These are phyloP conservation scores for Lactifluus volemus DNA, from an alignment of 768 basidiomycete species.

Conservation along the genomic window DNA sequence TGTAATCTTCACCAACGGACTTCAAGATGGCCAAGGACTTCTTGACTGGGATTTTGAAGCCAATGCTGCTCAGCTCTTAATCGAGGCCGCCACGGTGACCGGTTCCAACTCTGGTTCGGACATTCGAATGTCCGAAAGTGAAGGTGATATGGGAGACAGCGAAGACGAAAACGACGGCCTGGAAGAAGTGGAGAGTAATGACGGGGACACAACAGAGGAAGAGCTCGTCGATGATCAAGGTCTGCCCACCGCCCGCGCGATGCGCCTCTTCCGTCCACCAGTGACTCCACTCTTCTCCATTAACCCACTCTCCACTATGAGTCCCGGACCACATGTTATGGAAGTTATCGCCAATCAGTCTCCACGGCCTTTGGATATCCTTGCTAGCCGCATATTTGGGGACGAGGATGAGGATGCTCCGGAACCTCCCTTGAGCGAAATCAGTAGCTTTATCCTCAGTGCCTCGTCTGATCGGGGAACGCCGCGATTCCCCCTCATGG, in stretches of 20 bases:
- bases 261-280: conserved; percentile 63
- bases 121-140: conserved; percentile 37
- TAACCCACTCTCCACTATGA: conserved; percentile 69
- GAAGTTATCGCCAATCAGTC: conserved; percentile 27
- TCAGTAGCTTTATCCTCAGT: conserved; percentile 15
- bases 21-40: conserved; percentile 44
- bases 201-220: conserved; percentile 76
- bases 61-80: conserved; percentile 39
- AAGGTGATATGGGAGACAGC: conserved; percentile 30
- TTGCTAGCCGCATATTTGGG: conserved; percentile 44
- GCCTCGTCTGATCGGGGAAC: conserved; percentile 17
- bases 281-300: conserved; percentile 46
- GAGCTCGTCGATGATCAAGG: conserved; percentile 72
- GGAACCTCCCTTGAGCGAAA: conserved; percentile 17
- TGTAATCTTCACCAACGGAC: conserved; percentile 60
- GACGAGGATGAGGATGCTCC: conserved; percentile 17
- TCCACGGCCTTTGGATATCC: conserved; percentile 60
- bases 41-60: conserved; percentile 67
- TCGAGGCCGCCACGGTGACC: conserved; percentile 40
- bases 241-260: conserved; percentile 66
- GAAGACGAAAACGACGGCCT: conserved; percentile 35
- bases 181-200: conserved; percentile 28
- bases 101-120: conserved; percentile 35
- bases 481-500: conserved; percentile 16
- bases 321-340: conserved; percentile 38